Conservation (phyloP, 2,329 filamentous ascomycete genomes). For the Trichoderma sp. region DNA sequence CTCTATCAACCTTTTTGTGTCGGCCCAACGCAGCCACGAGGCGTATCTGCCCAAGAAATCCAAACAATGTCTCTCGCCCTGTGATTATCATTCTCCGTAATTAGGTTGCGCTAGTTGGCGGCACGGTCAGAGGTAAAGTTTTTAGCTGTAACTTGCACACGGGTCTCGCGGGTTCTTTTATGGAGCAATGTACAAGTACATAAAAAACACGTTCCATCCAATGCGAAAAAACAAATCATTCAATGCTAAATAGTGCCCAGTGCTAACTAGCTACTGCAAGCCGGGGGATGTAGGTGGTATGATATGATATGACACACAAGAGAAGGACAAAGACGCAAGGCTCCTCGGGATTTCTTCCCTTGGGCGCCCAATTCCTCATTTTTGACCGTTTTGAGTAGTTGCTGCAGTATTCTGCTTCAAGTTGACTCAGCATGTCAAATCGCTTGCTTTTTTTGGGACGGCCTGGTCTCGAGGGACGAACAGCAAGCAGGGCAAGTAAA, state of each 20-base stretch:
- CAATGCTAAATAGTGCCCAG: not conserved
- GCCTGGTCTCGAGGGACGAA: not conserved
- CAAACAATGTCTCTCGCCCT: not conserved
- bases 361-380: not conserved
- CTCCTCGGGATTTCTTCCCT: not conserved
- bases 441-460: not conserved
- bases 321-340: not conserved
- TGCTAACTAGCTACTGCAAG: not conserved
- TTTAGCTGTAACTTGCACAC: not conserved
- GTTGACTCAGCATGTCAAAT: not conserved
- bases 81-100: slow-evolving; percentile 9
- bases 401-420: not conserved
- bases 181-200: not conserved
- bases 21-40: slow-evolving; percentile 2
- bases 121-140: not conserved
- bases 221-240: not conserved
- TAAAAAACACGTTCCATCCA: not conserved
- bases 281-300: not conserved
- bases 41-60: not conserved
- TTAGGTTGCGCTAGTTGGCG: not conserved
- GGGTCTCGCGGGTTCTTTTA: not conserved
- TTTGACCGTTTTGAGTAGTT: not conserved
- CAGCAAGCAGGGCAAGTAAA: not conserved
- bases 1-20: not conserved
- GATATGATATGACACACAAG: not conserved